A percentile compares a stretch with the other conserved stretches of the same genome.
These are phyloP conservation scores for Ascochyta koolunga DNA, from an alignment of 2,329 filamentous ascomycete species.

Conservation along the genomic window DNA sequence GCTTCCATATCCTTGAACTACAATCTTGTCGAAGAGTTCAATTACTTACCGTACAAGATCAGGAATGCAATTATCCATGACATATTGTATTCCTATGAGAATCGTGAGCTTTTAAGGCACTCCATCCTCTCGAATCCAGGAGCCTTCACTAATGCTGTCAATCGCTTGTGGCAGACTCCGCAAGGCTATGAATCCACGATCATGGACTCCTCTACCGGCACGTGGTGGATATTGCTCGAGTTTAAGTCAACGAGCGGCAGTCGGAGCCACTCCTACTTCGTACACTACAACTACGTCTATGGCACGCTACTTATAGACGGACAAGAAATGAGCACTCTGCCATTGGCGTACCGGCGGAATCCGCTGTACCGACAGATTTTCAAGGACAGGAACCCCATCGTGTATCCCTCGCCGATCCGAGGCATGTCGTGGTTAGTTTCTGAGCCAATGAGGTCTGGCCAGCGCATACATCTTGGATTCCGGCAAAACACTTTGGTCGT, in stretches of 20 bases:
- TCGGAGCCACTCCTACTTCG: constrained; percentile 29
- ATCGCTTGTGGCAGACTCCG: constrained; percentile 52
- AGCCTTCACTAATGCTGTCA: constrained; percentile 46
- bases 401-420: constrained; percentile 57
- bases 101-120: constrained; percentile 44
- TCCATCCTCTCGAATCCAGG: constrained; percentile 42
- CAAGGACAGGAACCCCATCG: constrained; percentile 58
- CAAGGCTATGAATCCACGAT: constrained; percentile 15
- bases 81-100: constrained; percentile 50
- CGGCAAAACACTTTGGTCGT: constrained; percentile 52
- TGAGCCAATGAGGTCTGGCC: constrained; percentile 40
- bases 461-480: constrained; percentile 63
- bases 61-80: constrained; percentile 56
- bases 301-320: constrained; percentile 59
- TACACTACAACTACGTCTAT: constrained; percentile 55
- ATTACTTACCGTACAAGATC: constrained; percentile 40
- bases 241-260: constrained; percentile 20
- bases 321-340: constrained; percentile 59
- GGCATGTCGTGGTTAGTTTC: constrained; percentile 60
- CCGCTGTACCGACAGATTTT: constrained; percentile 59
- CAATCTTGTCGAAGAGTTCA: constrained; percentile 50
- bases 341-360: constrained; percentile 56
- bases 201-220: constrained; percentile 19
- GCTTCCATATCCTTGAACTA: constrained; percentile 57
- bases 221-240: constrained; percentile 44